Evolutionary conservation across 169 alveolate genomes (phyloP).

Genomic region (Eimeria sp.): DNA sequence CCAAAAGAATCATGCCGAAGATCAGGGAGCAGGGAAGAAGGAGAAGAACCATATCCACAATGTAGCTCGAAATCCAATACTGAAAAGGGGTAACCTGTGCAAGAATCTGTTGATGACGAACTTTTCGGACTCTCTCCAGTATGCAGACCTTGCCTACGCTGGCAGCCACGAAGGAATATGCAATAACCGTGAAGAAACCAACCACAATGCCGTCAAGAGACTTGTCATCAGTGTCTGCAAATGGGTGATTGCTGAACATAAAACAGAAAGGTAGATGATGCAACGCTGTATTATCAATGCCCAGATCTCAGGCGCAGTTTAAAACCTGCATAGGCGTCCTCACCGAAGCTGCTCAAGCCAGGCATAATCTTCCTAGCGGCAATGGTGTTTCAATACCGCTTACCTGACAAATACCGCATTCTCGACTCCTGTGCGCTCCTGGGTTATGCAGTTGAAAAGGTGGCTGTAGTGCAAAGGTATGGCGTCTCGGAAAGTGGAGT

Average conservation of each 20-base stretch:
- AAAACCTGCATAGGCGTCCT: neutral
- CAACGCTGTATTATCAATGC: neutral
- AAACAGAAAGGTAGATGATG: neutral
- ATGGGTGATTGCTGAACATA: conserved; percentile 43
- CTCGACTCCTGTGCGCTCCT: conserved; percentile 40
- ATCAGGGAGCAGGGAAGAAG: conserved; percentile 49
- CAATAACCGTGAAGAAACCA: conserved; percentile 52
- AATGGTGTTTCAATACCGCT: neutral
- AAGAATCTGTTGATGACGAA: conserved; percentile 62
- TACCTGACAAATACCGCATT: conserved; percentile 47
- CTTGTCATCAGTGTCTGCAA: conserved; percentile 59
- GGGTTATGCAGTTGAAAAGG: conserved; percentile 30
- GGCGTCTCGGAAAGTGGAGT: conserved; percentile 48
- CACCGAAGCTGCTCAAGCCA: neutral
- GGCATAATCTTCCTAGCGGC: neutral
- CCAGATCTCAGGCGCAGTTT: neutral
- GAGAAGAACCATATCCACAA: conserved; percentile 50
- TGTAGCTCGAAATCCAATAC: conserved; percentile 60
- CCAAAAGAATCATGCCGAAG: conserved; percentile 57
- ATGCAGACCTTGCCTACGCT: conserved; percentile 69
- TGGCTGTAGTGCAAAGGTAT: conserved; percentile 64
- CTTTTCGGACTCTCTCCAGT: conserved; percentile 62
- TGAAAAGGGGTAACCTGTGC: conserved; percentile 55
- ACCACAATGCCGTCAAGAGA: conserved; percentile 34
- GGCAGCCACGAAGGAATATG: conserved; percentile 61